Percentiles rank a stretch among this genome's conserved stretches.
phyloP scores from a whole-genome alignment of 768 basidiomycete genomes.

The Lactarius sanguifluus region DNA sequence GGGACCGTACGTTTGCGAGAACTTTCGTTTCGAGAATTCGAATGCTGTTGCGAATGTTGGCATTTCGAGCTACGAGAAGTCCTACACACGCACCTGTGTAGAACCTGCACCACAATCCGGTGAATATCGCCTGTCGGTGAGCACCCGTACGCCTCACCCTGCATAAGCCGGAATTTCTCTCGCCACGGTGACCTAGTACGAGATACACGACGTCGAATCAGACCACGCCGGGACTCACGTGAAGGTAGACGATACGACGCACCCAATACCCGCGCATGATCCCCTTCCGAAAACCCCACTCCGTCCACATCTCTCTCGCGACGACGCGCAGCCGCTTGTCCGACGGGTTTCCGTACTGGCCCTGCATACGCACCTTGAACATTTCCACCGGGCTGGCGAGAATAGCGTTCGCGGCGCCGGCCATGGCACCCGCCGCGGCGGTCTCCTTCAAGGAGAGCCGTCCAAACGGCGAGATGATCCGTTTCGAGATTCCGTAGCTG shows the following conservation, averaged over 20 bases:
- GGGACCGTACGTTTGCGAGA: conserved; percentile 59
- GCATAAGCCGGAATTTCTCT: conserved; percentile 97
- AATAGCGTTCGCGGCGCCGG: conserved; percentile 86
- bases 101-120: conserved; percentile 46
- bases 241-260: conserved; percentile 25
- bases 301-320: conserved; percentile 76
- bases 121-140: no score
- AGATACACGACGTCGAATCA: neutral
- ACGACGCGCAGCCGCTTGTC: conserved; percentile 78
- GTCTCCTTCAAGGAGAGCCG: conserved; percentile 77
- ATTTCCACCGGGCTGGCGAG: conserved; percentile 96
- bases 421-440: conserved; percentile 86
- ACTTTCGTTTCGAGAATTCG: conserved; percentile 84
- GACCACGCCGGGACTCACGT: neutral
- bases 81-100: conserved; percentile 52
- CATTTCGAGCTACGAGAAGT: neutral
- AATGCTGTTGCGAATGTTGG: conserved; percentile 52
- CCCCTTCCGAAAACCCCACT: conserved; percentile 85
- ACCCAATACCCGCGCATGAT: conserved; percentile 99
- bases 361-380: conserved; percentile 99
- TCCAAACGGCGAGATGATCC: conserved; percentile 86
- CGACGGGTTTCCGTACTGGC: conserved; percentile 78
- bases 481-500: conserved; percentile 78
- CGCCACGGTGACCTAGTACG: conserved; percentile 73
- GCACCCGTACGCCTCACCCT: conserved; percentile 45